Conservation (phyloP, 345 rosid genomes). For the Linum trigynum region DNA sequence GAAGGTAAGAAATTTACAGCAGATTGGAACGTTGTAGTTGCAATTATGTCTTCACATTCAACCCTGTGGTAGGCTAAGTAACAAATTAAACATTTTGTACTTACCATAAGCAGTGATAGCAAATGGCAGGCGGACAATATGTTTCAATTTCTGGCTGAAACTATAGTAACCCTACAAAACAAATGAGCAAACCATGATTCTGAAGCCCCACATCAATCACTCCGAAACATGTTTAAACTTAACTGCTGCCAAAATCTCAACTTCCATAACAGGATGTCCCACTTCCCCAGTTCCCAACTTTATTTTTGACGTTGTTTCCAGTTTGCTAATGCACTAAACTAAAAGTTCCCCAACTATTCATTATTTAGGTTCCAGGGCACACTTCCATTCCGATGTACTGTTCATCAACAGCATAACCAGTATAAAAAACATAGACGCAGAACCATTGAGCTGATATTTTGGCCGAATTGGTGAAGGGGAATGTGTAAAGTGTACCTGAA, state of each 20-base stretch:
- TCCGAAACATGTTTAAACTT: too few species aligned
- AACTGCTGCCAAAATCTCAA: too few species aligned
- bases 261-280: too few species aligned
- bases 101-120: constrained; percentile 83
- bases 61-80: neutral
- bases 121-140: constrained; percentile 81
- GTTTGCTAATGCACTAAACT: too few species aligned
- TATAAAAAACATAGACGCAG: neutral
- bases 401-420: neutral
- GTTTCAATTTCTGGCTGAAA: constrained; percentile 97
- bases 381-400: too few species aligned
- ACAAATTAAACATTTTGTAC: neutral
- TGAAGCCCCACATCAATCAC: neutral
- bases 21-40: neutral
- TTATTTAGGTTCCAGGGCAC: too few species aligned
- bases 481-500: constrained; percentile 46
- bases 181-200: constrained; percentile 10
- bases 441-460: neutral
- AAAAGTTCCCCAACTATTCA: too few species aligned
- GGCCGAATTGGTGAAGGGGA: too few species aligned
- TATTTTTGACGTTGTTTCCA: neutral
- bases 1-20: neutral
- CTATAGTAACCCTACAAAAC: constrained; percentile 79
- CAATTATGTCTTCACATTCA: neutral
- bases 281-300: neutral